Conservation (phyloP, 164 flowering plant genomes). For the Berberis thunbergii region DNA sequence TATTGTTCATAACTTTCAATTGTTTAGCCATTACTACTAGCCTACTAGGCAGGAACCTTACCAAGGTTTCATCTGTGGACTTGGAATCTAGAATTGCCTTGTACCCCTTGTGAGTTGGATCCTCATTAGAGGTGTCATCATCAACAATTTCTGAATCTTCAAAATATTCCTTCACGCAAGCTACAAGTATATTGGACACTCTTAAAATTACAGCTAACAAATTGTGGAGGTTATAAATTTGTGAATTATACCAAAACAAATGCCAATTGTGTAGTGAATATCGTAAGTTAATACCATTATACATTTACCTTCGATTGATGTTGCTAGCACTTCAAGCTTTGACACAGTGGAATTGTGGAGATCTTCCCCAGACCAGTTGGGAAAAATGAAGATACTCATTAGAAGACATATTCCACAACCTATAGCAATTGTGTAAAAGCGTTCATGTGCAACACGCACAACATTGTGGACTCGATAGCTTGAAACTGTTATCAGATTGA, state of each 20-base stretch:
- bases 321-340: conserved; percentile 74
- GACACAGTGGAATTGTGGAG: conserved; percentile 61
- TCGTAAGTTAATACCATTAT: too few relatives aligned
- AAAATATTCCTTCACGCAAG: conserved; percentile 68
- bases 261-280: too few relatives aligned
- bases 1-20: background rate
- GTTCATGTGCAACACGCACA: conserved; percentile 45
- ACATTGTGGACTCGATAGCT: conserved; percentile 64
- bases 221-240: too few relatives aligned
- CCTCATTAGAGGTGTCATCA: background rate
- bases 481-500: conserved; percentile 70
- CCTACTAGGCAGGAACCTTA: conserved; percentile 11
- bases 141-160: conserved; percentile 20
- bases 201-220: background rate
- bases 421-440: conserved; percentile 69
- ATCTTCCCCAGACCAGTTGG: conserved; percentile 83
- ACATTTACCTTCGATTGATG: conserved; percentile 55
- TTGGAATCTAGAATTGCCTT: conserved; percentile 81
- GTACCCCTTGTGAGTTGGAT: conserved; percentile 44
- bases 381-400: conserved; percentile 66
- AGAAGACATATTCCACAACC: conserved; percentile 73
- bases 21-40: background rate
- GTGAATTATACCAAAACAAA: too few relatives aligned
- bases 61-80: conserved; percentile 66
- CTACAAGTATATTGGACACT: conserved; percentile 27